Evolutionary conservation across 129 eudicot species (phyloP), one percentile per base, ranked within the genome.

Genomic region (Artemisia annua): DNA sequence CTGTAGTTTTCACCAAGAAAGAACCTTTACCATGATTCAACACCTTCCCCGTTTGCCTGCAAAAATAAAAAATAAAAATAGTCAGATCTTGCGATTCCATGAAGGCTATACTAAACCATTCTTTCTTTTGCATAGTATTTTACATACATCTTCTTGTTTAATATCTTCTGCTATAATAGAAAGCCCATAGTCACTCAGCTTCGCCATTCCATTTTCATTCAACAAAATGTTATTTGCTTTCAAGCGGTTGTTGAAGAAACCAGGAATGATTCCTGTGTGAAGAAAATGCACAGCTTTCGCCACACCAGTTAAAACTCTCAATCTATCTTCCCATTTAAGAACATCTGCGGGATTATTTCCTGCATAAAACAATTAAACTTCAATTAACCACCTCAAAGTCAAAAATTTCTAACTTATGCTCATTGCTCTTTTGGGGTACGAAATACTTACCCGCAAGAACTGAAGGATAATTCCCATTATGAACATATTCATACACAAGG

Each of bases 201-300:
- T 87, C 28, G 89, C 87, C 83, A 80, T 84, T 30, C 84, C 70
- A 72, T 87, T 71, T 56, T 79, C 89, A 62, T 87, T 80, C 76
- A 84, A 65, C 72, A 87, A 70, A 66, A 87, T 74, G 30, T 87
- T 87, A 58, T 76, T 72, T 18, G 87, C 67, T 78, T 84, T 87
- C 83, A 84, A 66, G 65, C 78, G 78, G 69, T 87, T 87, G 72
- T 74, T 84, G 71, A 87, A 81, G 69, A 87, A 87, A 61, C 92
- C 92, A 3, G 88, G 92, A 70, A 87, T 87, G 19, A 87, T 76
- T 69, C 92, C 92, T 1, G 87, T 87, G 79, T 87, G 92, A 56
- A 87, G 92, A 66, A 84, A 84, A 76, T 87, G 92, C 67, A 87
- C 82, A 59, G 92, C 92, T 71, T 84, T 87, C 17, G 89, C 92